Evolutionary conservation across 2,329 filamentous ascomycete genomes (phyloP), one percentile per base, ranked within the genome.

Genomic region (Hypoxylon sp.): DNA sequence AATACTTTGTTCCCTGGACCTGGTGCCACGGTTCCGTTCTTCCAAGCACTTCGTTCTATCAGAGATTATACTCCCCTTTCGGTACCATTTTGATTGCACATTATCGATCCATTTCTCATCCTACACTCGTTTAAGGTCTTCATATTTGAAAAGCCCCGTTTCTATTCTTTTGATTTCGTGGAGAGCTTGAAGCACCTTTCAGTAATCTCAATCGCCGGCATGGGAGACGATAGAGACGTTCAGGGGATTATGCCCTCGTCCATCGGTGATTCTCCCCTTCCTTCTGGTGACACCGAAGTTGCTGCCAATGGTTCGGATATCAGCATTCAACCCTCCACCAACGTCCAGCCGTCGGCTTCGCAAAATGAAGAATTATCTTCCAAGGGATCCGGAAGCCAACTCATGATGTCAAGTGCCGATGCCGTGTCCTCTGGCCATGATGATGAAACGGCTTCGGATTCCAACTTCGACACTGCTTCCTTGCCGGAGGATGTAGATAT

Each of bases 21-120:
- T 25, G 8, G 27, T 17, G 13, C 30, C 27, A 58, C 31, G 54
- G 50, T 50, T 37, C 35, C 50, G 57, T 61, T 66, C 57, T 40
- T 37, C 25, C 25, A 4, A 27, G 5, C 25, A 17, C 31, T 17
- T 37, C 6, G 35, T 20, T 49, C 20, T 44, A 35, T 4, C 5
- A 48, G 35, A 53, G 50, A 40, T 2, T 14, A 60, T 14, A 51
- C 49, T 20, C 31, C 33, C 25, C 30, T 50, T 56, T 35, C 8
- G 8, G 13, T 50, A 37, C 20, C 6, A 17, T 17, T 50, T 49
- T 49, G 13, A 7, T 50, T 5, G 25, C 11, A 13, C 7, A 50
- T 5, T 37, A 13, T 10, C 25, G 10, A 48, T 13, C 20, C 22
- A 4, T 22, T 30, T 33, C 17, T 35, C 5, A 13, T 30, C 17